Conservation (phyloP, 495 filamentous ascomycete species). For the Penicillium bovifimosum region DNA sequence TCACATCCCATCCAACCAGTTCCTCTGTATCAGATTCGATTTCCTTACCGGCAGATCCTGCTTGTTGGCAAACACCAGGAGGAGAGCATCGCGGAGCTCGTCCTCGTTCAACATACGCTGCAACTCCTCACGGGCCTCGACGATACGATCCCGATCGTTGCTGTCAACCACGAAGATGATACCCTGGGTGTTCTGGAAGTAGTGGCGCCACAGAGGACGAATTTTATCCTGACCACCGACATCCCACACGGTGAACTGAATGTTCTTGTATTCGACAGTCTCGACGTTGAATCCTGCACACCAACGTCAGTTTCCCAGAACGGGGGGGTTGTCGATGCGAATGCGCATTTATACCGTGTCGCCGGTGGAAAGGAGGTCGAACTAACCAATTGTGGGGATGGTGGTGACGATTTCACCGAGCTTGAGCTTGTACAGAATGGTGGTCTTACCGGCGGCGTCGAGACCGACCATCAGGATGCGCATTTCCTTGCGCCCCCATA, state of each 20-base stretch:
- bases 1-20: neutral
- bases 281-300: constrained; percentile 98
- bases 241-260: constrained; percentile 99
- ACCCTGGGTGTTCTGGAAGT: constrained; percentile 99
- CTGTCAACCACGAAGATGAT: constrained; percentile 99
- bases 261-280: constrained; percentile 99
- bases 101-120: constrained; percentile 99
- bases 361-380: constrained; percentile 4
- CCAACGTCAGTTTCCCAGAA: constrained; percentile 1
- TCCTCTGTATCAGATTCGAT: neutral
- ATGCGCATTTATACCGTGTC: constrained; percentile 8
- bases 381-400: constrained; percentile 98
- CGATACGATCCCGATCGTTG: constrained; percentile 99
- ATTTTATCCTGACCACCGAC: constrained; percentile 99
- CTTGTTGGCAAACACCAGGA: constrained; percentile 99
- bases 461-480: constrained; percentile 99
- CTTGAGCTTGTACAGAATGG: constrained; percentile 99
- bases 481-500: constrained; percentile 99
- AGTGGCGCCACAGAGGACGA: constrained; percentile 98
- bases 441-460: constrained; percentile 99
- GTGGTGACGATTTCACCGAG: constrained; percentile 99
- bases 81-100: constrained; percentile 92
- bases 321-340: neutral
- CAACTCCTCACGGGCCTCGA: constrained; percentile 97
- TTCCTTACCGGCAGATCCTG: constrained; percentile 96